phyloP scores from a whole-genome alignment of 2,329 filamentous ascomycete genomes.

The Zymoseptoria pseudotritici region DNA sequence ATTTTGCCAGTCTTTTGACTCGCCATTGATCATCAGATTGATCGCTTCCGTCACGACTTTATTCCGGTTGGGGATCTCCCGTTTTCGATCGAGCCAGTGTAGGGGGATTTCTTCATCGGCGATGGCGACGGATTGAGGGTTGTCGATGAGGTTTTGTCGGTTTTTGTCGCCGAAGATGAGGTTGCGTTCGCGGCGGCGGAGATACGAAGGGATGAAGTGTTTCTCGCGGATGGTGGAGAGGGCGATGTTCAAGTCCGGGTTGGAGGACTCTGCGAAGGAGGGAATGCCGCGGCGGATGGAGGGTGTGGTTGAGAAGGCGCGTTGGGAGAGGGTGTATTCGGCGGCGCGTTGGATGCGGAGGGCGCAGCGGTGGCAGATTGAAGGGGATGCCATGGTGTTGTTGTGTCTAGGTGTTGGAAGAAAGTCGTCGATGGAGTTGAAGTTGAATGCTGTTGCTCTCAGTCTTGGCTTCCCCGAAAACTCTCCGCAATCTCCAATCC shows the following conservation, averaged over 20 bases:
- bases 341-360: slow-evolving; percentile 25
- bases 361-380: slow-evolving; percentile 27
- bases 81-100: slow-evolving; percentile 26
- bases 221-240: slow-evolving; percentile 37
- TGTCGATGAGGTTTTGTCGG: slow-evolving; percentile 35
- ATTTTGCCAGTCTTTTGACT: slow-evolving; percentile 30
- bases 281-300: slow-evolving; percentile 26
- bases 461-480: background rate
- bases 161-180: slow-evolving; percentile 37
- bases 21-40: slow-evolving; percentile 22
- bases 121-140: slow-evolving; percentile 37
- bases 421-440: too few relatives aligned
- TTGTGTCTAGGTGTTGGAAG: too few relatives aligned
- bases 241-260: slow-evolving; percentile 34
- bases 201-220: slow-evolving; percentile 39
- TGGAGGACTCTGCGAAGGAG: slow-evolving; percentile 35
- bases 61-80: slow-evolving; percentile 25
- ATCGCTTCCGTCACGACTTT: slow-evolving; percentile 25
- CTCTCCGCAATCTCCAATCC: background rate
- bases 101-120: slow-evolving; percentile 34
- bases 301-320: slow-evolving; percentile 22
- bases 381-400: slow-evolving; percentile 16
- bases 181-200: slow-evolving; percentile 34
- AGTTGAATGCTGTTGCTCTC: background rate
- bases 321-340: slow-evolving; percentile 9